Evolutionary conservation across 164 flowering plant species (phyloP).

Genomic region (Magnolia kwangsiensis): DNA sequence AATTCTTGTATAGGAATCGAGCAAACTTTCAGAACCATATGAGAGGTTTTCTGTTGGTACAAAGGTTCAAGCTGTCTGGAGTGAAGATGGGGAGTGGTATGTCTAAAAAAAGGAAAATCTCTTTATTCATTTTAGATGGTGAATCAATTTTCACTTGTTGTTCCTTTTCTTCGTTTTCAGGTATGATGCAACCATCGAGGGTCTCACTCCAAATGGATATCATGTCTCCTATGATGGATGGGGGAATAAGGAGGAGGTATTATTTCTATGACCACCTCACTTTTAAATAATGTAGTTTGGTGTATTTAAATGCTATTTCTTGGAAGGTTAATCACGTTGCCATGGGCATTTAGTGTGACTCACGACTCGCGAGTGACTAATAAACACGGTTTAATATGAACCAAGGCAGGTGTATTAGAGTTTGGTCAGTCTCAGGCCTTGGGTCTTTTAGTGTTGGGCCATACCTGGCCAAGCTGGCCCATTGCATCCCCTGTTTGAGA

Average conservation of each 20-base stretch:
- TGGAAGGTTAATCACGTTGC: too few species aligned
- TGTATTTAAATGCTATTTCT: too few species aligned
- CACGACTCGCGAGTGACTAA: too few species aligned
- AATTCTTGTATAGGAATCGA: conserved; percentile 31
- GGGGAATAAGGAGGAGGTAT: conserved; percentile 97
- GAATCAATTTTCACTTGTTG: conserved; percentile 8
- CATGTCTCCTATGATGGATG: conserved; percentile 66
- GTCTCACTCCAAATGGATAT: conserved; percentile 75
- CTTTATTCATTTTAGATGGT: conserved; percentile 27
- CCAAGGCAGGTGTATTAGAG: too few species aligned
- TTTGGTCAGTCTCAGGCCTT: too few species aligned
- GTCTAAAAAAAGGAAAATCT: conserved; percentile 4
- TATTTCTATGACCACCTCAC: too few species aligned
- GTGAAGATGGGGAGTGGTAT: conserved; percentile 99
- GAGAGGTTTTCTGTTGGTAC: conserved; percentile 62
- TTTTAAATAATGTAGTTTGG: too few species aligned
- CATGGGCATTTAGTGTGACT: too few species aligned
- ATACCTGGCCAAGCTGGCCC: too few species aligned
- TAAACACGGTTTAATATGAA: too few species aligned
- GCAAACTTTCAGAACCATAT: conserved; percentile 24
- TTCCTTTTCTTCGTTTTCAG: conserved; percentile 73
- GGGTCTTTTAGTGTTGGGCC: too few species aligned
- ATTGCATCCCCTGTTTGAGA: too few species aligned
- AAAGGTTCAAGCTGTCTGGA: conserved; percentile 93
- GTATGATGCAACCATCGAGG: conserved; percentile 90